Base-by-base conservation (phyloP, 768 basidiomycete genomes). In the Panellus pusillus region DNA sequence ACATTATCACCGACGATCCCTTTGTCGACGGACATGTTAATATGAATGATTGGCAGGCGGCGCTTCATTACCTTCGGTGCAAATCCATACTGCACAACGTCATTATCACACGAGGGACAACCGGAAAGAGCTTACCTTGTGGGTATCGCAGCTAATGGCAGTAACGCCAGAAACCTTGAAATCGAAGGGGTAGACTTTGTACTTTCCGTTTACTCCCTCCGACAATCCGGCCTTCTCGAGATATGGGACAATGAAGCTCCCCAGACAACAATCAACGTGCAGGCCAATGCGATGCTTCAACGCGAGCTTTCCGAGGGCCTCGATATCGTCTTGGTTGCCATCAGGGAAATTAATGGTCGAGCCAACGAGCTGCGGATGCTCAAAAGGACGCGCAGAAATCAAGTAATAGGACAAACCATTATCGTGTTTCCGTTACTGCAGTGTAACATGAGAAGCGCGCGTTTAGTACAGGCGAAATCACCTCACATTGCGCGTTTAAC, bases 1-100 rank as follows among this genome's bases (percentile, higher is more conserved):
- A 98, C 94, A 98, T 97, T 63, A 98, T 85, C 38, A 97, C 92
- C 14, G 94, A 97, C 12, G 89, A 86, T 47, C 87, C 95, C 90
- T 93, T 9, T 14, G 11, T 11, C 32, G 32, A 11, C 59, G 4
- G 47, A 55, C 50, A 39, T 35, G 41, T 44, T 41, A 27, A 32
- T 43, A 29, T 35, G 32, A 45, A 40, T 6, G 54, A 29, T 43
- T 7, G 15, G 35, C 44, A 38, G 47, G 44, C n/a, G 12, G 13
- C 28, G 42, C 36, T 40, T 44, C 58, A 67, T 39, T 36, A 85
- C 91, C 79, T 98, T 98, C 13, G 94, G 93, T 18, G 94, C 86
- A 68, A 96, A 97, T 17, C 92, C 94, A 71, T 96, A 95, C 87
- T 93, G 55, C 18, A 60, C 54, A 45, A 55, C 32, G 32, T 9